Evolutionary conservation across 306 rosid genomes (phyloP), one percentile per base, ranked within the genome.

Genomic region (Coriaria nepalensis): DNA sequence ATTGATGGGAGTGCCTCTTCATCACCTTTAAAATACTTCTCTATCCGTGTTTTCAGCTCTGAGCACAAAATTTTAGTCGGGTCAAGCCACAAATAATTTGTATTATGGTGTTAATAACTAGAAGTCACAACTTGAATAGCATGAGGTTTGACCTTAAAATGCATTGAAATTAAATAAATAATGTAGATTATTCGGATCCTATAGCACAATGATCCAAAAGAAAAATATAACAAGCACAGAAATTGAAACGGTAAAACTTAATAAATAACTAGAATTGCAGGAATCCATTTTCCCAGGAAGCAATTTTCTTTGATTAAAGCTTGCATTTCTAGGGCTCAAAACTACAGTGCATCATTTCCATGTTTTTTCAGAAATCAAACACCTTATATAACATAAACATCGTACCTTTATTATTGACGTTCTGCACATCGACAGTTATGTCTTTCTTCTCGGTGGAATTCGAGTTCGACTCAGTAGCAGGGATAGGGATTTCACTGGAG

Each of bases 21-120:
- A 5, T 92, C 84, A 2, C 85, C 94, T 67, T 65, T 72, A 37
- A 82, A 61, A 81, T 82, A 92, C 9, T 62, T 68, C n/a, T 77
- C 59, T 37, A 92, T 73, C 71, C 57, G 64, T 10, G 12, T 5
- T 58, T 77, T 92, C 53, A 92, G 55, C 61, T 79, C 98, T 90
- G 54, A 2, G 47, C 40, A 48, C 42, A 59, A 32, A 59, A 39
- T 7, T 8, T 48, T 40, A 11, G 12, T 20, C 42, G 33, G 5
- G 49, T 48, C 13, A 59, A 38, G 15, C 34, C 38, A 4, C 13
- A 45, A 12, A 37, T 32, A 37, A 32, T 46, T 45, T 33, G 10
- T 37, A 37, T 8, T 20, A 10, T 43, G 45, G 4, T 5, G 45
- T 6, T 35, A 10, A 14, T 15, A 29, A 35, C 0, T 9, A 45